Conservation (phyloP, 2,329 filamentous ascomycete species). For the Alternaria ventricosa region DNA sequence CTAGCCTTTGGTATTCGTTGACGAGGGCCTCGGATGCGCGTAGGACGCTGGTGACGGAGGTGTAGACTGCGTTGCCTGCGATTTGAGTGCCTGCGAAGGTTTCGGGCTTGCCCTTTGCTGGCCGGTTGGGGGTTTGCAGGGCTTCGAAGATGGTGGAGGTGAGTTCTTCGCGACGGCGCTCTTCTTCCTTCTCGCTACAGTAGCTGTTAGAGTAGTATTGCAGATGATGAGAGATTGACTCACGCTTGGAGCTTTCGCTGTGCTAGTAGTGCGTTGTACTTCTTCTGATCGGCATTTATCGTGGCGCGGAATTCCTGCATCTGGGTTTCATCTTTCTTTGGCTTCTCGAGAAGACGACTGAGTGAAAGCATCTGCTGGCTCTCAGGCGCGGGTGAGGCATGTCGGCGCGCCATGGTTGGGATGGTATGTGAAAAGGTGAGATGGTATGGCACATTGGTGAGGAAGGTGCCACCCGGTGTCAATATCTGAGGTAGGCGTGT, state of each 20-base stretch:
- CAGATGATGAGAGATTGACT: conserved; percentile 1
- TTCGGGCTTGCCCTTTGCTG: neutral
- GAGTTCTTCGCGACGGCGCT: conserved; percentile 30
- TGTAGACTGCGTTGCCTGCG: conserved; percentile 21
- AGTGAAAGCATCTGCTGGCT: conserved; percentile 38
- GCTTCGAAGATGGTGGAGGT: conserved; percentile 23
- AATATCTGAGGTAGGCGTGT: neutral
- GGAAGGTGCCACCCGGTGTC: neutral
- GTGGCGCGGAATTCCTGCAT: conserved; percentile 28
- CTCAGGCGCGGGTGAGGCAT: conserved; percentile 17
- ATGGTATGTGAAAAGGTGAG: neutral
- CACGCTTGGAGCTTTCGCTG: conserved; percentile 29
- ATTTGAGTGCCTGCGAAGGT: conserved; percentile 23
- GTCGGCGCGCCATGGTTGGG: conserved; percentile 25
- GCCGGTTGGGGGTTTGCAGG: conserved; percentile 20
- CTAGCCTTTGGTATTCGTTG: conserved; percentile 32
- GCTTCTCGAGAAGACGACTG: conserved; percentile 24
- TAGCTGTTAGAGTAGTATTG: neutral
- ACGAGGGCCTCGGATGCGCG: conserved; percentile 26
- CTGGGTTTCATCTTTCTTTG: conserved; percentile 28
- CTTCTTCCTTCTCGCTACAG: conserved; percentile 23
- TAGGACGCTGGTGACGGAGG: conserved; percentile 18
- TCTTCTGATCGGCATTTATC: conserved; percentile 22
- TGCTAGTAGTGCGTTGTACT: conserved; percentile 24
- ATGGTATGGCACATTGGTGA: neutral